Percentiles rank a stretch among this genome's conserved stretches.
Conservation (phyloP, 1,284 basidiomycete genomes). For the Ceratobasidium sp. region DNA sequence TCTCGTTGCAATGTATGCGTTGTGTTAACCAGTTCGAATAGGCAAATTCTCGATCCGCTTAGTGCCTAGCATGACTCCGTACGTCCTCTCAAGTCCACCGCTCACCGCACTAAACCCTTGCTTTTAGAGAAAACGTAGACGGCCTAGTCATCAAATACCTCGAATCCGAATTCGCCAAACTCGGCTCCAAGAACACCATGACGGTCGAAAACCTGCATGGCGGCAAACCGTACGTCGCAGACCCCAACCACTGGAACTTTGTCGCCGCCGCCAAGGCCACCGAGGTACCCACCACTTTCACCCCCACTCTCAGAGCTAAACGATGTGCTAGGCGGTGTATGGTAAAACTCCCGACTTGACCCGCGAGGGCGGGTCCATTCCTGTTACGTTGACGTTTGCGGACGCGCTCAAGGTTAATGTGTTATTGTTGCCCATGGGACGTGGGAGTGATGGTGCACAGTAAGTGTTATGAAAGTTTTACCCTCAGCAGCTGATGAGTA, state of each 20-base stretch:
- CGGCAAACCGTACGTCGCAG: constrained; percentile 78
- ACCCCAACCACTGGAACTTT: constrained; percentile 92
- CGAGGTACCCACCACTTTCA: constrained; percentile 54
- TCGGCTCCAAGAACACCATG: constrained; percentile 82
- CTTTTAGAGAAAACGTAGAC: constrained; percentile 60
- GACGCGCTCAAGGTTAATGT: constrained; percentile 82
- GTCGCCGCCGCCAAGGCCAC: constrained; percentile 88
- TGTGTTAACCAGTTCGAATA: constrained; percentile 31
- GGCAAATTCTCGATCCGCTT: constrained; percentile 90
- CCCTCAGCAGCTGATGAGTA: constrained; percentile 13
- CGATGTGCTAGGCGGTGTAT: constrained; percentile 67
- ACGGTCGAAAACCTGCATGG: constrained; percentile 74
- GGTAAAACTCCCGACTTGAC: constrained; percentile 85
- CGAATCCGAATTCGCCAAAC: constrained; percentile 79
- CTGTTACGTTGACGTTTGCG: constrained; percentile 94
- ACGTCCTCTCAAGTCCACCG: constrained; percentile 15
- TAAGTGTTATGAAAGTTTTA: constrained; percentile 51
- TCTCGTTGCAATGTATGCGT: constrained; percentile 33
- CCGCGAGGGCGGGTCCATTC: constrained; percentile 95
- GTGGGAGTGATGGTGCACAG: constrained; percentile 94
- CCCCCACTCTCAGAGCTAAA: background rate
- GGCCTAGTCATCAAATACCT: constrained; percentile 77
- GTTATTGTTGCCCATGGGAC: constrained; percentile 88
- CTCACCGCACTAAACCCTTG: constrained; percentile 10
- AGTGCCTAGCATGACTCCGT: constrained; percentile 47